Evolutionary conservation across 306 rosid species (phyloP), one percentile per base, ranked within the genome.

Genomic region (Acacia melanoxylon): DNA sequence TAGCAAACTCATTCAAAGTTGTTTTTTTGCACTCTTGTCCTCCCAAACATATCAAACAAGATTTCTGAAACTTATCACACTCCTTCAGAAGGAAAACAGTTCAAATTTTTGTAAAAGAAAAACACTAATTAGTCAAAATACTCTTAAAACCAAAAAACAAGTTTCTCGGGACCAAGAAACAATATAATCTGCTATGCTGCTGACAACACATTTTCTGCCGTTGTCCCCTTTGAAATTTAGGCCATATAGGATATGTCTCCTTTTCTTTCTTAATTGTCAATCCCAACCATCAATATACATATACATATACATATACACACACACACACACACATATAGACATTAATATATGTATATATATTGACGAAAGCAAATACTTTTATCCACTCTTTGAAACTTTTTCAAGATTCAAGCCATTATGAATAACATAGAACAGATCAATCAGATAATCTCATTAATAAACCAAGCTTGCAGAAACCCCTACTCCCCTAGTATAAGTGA

Each of bases 41-140:
- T 42, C 71, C 27, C 25, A 17, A 49, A 65, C 66, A 59, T 69
- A 29, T 44, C 61, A 71, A 46, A 83, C 25, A 71, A 33, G 37
- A 25, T 72, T 65, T 49, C 76, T 62, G 22, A 46, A 59, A 49
- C 73, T 76, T 58, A 40, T 46, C 11, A 69, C 17, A 75, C 63
- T 37, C 33, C 37, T 49, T 33, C 24, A 77, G 19, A 35, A 59
- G 52, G 48, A 83, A 62, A 44, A 49, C 44, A 14, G 69, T 82
- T 27, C 62, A 54, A 54, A 20, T 20, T 54, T 54, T n/a, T 20
- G 4, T 20, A 54, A 37, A 13, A 61, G 19, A 16, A 49, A 37
- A 5, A 59, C 58, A 24, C 40, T 44, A 44, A 59, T 15, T 37
- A 35, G 40, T 35, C 40, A 35, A 35, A 71, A 13, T 25, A 14